A percentile compares a stretch with the other conserved stretches of the same genome.
Conservation (phyloP, 495 filamentous ascomycete species). For the Chaetomium tenue region DNA sequence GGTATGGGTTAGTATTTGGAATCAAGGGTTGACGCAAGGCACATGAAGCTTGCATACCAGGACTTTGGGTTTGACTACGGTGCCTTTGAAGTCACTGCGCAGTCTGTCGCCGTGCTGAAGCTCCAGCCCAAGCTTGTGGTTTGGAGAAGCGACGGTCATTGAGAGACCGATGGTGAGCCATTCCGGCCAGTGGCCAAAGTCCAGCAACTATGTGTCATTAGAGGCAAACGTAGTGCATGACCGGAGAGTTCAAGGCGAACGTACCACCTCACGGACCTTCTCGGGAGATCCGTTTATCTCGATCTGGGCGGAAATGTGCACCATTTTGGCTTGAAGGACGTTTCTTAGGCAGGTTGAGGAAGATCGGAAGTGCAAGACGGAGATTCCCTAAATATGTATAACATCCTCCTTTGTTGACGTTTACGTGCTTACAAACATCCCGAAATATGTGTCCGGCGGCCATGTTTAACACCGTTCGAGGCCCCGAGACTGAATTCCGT, state of each 20-base stretch:
- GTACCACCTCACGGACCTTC: background rate
- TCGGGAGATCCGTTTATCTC: background rate
- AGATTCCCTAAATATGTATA: too few species aligned
- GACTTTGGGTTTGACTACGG: background rate
- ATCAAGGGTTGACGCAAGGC: background rate
- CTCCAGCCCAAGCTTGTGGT: background rate
- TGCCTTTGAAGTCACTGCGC: slow-evolving; percentile 1
- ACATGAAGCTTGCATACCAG: background rate
- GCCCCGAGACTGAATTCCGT: too few species aligned
- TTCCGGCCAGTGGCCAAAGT: background rate
- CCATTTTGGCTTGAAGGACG: background rate
- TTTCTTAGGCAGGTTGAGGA: too few species aligned
- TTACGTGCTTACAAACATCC: too few species aligned
- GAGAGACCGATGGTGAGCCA: background rate
- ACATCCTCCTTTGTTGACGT: too few species aligned
- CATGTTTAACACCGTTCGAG: too few species aligned
- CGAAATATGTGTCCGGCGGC: too few species aligned
- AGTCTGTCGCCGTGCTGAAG: background rate
- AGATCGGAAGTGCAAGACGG: too few species aligned
- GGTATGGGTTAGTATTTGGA: background rate
- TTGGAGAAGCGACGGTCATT: background rate
- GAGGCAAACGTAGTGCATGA: too few species aligned
- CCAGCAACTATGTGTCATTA: background rate
- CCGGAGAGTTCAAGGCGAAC: background rate
- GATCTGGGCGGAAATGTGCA: background rate